Base-by-base conservation (phyloP, 352 stramenopile species). In the Pythium phragmiticola region DNA sequence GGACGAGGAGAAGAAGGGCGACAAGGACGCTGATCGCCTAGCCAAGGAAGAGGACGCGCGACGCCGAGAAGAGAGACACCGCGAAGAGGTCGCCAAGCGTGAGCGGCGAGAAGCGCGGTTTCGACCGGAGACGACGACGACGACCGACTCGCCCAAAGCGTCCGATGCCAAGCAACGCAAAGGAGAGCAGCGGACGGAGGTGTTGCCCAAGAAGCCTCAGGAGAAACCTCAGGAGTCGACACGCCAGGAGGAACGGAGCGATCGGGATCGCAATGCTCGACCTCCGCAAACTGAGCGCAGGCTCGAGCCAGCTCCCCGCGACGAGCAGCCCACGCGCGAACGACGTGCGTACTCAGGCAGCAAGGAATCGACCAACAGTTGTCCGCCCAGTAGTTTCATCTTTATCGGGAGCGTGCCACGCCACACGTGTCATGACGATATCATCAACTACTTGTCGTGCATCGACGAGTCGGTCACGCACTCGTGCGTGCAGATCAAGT, bases 341-440 rank as follows among this genome's bases (percentile, higher is more conserved):
- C 57, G 57, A 3, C 57, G 55, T 34, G 21, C 11, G 0, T 26
- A 11, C 30, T 14, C 9, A n/a, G 39, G 39, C 0, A 41, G 19
- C n/a, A 60, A 46, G 17, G 52, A 52, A 23, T 57, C 36, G 8
- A 39, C 30, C 19, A 69, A 69, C 11, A 42, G 50, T 13, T 94
- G 82, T 33, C 83, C 85, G 19, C 83, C 85, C 0, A 76, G 78
- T 12, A 74, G 80, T 19, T 91, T 90, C 48, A 63, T 94, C 48
- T 91, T 89, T 47, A 69, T 94, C 5, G 82, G 83, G 23, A 88
- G 87, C 49, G 58, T 94, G 7, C 82, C 83, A 6, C 59, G 59
- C 8, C 66, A 87, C 12, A 77, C 74, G 0, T 60, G 59, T 0
- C 72, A 51, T n/a, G 37, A 36, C 4, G 82, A 91, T 3, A 75